These are phyloP conservation scores for Paecilomyces formosus DNA, from an alignment of 2,329 filamentous ascomycete species.

Conservation along the genomic window DNA sequence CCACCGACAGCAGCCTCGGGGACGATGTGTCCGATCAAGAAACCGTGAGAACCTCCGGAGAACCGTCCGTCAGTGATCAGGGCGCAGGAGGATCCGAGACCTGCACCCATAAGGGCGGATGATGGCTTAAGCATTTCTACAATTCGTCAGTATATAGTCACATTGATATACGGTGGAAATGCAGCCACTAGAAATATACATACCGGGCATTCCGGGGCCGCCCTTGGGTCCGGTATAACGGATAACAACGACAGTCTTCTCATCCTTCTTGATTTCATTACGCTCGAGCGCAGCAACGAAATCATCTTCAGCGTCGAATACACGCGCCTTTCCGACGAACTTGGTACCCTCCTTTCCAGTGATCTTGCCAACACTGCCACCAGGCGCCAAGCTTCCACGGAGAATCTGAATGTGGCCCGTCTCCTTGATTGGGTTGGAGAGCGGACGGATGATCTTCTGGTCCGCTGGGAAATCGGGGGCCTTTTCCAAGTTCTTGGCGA, in stretches of 20 bases:
- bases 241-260: constrained; percentile 70
- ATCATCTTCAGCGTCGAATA: constrained; percentile 62
- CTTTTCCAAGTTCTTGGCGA: constrained; percentile 52
- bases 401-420: constrained; percentile 70
- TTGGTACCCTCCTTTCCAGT: constrained; percentile 65
- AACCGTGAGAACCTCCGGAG: constrained; percentile 70
- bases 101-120: constrained; percentile 66
- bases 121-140: constrained; percentile 64
- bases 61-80: constrained; percentile 61
- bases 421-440: constrained; percentile 61
- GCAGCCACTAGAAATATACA: constrained; percentile 3
- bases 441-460: constrained; percentile 62
- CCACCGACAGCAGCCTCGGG: constrained; percentile 82
- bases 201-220: constrained; percentile 59
- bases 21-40: constrained; percentile 81
- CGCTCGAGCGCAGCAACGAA: constrained; percentile 62
- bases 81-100: constrained; percentile 61
- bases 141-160: constrained; percentile 50
- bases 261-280: constrained; percentile 64
- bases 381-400: constrained; percentile 60
- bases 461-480: constrained; percentile 58
- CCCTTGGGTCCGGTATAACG: constrained; percentile 68
- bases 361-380: constrained; percentile 66
- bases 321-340: constrained; percentile 63
- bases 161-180: not conserved